phyloP scores from a whole-genome alignment of 805 yeast species.

The Spencermartinsiella europaea region DNA sequence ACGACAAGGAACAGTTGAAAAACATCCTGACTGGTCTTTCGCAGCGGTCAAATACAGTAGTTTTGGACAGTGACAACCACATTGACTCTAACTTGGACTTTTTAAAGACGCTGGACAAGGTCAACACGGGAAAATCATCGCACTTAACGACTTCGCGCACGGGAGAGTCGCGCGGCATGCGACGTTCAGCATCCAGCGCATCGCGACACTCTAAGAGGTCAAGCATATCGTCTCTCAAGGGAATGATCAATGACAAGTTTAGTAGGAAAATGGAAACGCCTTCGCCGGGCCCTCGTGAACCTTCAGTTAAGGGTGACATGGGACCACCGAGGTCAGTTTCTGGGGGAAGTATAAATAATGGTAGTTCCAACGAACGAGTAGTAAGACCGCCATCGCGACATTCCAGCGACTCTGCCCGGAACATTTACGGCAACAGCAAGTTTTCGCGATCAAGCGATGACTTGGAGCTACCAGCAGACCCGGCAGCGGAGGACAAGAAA shows the following conservation, averaged over 20 bases:
- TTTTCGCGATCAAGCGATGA: not conserved
- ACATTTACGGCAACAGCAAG: not conserved
- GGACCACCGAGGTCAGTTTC: not conserved
- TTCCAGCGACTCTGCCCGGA: not conserved
- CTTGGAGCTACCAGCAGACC: not conserved
- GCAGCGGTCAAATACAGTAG: slow-evolving; percentile 30
- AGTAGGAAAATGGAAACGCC: slow-evolving; percentile 11
- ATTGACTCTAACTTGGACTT: slow-evolving; percentile 35
- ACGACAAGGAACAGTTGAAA: slow-evolving; percentile 27
- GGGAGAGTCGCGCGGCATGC: slow-evolving; percentile 6
- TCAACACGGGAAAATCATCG: slow-evolving; percentile 13
- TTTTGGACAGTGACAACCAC: slow-evolving; percentile 27
- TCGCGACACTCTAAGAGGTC: slow-evolving; percentile 17
- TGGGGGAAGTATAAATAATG: not conserved
- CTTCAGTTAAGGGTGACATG: not conserved
- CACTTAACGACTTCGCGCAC: slow-evolving; percentile 3
- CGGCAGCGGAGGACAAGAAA: not conserved
- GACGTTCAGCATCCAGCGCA: slow-evolving; percentile 13
- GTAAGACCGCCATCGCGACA: not conserved
- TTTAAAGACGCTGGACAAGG: slow-evolving; percentile 28
- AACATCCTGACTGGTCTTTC: slow-evolving; percentile 32
- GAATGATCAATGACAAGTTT: slow-evolving; percentile 18
- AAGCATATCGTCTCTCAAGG: slow-evolving; percentile 19
- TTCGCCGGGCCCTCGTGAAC: not conserved
- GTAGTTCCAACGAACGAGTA: not conserved